Conservation (phyloP, 2,329 filamentous ascomycete species). For the Xylaria sp. region DNA sequence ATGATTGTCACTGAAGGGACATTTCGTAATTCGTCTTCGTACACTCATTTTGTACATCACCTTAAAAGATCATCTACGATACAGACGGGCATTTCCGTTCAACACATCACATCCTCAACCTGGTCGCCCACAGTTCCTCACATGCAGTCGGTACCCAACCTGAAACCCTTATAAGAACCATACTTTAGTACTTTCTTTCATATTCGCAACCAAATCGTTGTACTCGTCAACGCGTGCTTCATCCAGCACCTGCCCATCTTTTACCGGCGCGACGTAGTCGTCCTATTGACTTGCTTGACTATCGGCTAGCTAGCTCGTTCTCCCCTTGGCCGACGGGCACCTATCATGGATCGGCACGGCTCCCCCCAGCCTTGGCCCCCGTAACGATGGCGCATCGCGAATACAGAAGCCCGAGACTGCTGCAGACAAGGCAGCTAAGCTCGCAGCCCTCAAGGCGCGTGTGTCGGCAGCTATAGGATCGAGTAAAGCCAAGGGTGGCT, state of each 20-base stretch:
- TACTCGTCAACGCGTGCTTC: background rate
- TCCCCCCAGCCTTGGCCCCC: slow-evolving; percentile 49
- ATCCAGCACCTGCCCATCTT: no score
- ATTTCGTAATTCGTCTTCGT: background rate
- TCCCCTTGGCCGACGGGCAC: background rate
- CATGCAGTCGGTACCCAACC: background rate
- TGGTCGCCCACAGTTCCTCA: background rate
- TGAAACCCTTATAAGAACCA: background rate
- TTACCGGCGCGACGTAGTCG: background rate
- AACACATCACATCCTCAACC: background rate
- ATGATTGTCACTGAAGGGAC: no score
- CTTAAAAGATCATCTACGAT: background rate
- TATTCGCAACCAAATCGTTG: background rate
- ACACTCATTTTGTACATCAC: background rate
- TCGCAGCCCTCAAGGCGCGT: slow-evolving; percentile 74
- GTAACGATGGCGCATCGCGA: slow-evolving; percentile 49
- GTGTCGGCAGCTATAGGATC: slow-evolving; percentile 68
- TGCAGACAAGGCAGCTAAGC: slow-evolving; percentile 59
- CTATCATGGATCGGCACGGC: slow-evolving; percentile 48
- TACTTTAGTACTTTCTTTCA: background rate
- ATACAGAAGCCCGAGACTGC: slow-evolving; percentile 53
- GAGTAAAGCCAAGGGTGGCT: slow-evolving; percentile 42
- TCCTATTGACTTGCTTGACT: background rate
- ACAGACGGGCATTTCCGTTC: background rate
- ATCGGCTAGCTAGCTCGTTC: background rate